A percentile compares a stretch with the other conserved stretches of the same genome.
Conservation (phyloP, 768 basidiomycete species). For the Mycena galopus region DNA sequence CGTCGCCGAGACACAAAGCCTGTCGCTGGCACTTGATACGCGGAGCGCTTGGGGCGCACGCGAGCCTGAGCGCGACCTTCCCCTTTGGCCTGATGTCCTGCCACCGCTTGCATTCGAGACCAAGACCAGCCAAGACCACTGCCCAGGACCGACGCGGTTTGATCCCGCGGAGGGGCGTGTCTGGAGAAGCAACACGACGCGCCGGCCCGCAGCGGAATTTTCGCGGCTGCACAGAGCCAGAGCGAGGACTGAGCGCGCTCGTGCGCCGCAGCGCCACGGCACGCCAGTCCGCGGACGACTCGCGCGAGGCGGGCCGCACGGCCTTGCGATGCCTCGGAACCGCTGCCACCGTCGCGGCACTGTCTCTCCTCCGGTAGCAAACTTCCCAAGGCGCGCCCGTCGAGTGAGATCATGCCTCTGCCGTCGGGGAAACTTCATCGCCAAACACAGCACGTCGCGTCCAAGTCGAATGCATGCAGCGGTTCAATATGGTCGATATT, state of each 20-base stretch:
- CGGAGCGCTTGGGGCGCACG: too few relatives aligned
- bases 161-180: slow-evolving; percentile 47
- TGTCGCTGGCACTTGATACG: too few relatives aligned
- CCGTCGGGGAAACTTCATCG: slow-evolving; percentile 21
- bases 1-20: too few relatives aligned
- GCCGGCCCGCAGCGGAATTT: slow-evolving; percentile 34
- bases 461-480: slow-evolving; percentile 63
- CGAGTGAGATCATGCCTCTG: slow-evolving; percentile 9
- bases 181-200: slow-evolving; percentile 53
- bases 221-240: slow-evolving; percentile 11
- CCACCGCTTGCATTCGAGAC: too few relatives aligned
- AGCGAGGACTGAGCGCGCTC: slow-evolving; percentile 41
- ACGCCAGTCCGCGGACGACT: slow-evolving; percentile 32
- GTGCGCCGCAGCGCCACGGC: slow-evolving; percentile 54
- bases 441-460: slow-evolving; percentile 40
- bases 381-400: slow-evolving; percentile 29
- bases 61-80: too few relatives aligned
- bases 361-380: slow-evolving; percentile 20
- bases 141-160: too few relatives aligned
- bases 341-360: slow-evolving; percentile 12
- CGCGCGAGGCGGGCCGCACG: slow-evolving; percentile 2
- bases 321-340: slow-evolving; percentile 21
- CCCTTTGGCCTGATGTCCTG: too few relatives aligned
- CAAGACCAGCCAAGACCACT: too few relatives aligned
- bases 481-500: slow-evolving; percentile 82